phyloP scores from a whole-genome alignment of 2,329 filamentous ascomycete species.

The Pyrenophora seminiperda region DNA sequence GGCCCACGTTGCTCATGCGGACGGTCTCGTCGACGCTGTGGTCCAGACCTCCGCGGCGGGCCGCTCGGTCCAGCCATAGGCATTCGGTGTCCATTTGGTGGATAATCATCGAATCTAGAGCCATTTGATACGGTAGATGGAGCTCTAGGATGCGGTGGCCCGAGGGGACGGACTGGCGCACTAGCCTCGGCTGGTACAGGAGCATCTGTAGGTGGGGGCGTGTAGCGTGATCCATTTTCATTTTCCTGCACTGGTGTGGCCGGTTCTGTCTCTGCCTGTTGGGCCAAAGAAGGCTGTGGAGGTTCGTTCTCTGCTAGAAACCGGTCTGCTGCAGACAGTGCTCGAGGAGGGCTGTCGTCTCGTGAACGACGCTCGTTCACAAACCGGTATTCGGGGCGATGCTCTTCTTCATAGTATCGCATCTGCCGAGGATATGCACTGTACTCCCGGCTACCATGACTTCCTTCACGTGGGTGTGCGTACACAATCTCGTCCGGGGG shows the following conservation, averaged over 20 bases:
- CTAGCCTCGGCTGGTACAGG: constrained; percentile 22
- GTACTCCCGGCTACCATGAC: constrained; percentile 33
- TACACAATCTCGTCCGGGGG: constrained; percentile 37
- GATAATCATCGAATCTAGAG: constrained; percentile 39
- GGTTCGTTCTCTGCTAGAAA: constrained; percentile 41
- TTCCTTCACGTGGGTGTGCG: constrained; percentile 36
- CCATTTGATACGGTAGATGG: constrained; percentile 43
- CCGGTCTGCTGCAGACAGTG: constrained; percentile 41
- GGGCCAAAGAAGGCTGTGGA: constrained; percentile 14
- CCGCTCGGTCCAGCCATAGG: constrained; percentile 35
- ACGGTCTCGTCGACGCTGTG: constrained; percentile 41
- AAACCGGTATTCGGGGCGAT: constrained; percentile 30
- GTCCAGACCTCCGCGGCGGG: constrained; percentile 32
- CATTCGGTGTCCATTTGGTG: constrained; percentile 28
- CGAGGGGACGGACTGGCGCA: constrained; percentile 20
- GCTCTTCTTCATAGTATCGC: constrained; percentile 35
- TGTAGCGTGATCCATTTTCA: constrained; percentile 39
- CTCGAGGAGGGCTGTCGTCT: constrained; percentile 29
- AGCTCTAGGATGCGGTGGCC: constrained; percentile 27
- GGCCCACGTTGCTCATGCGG: constrained; percentile 41
- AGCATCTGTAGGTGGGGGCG: constrained; percentile 33
- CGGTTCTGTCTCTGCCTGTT: constrained; percentile 22
- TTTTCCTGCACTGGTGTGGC: constrained; percentile 25
- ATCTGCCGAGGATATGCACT: constrained; percentile 33
- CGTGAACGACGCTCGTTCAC: constrained; percentile 27